Percentiles rank a stretch among this genome's conserved stretches.
Evolutionary conservation across 345 rosid species (phyloP).

Genomic region (Lagerstroemia speciosa): DNA sequence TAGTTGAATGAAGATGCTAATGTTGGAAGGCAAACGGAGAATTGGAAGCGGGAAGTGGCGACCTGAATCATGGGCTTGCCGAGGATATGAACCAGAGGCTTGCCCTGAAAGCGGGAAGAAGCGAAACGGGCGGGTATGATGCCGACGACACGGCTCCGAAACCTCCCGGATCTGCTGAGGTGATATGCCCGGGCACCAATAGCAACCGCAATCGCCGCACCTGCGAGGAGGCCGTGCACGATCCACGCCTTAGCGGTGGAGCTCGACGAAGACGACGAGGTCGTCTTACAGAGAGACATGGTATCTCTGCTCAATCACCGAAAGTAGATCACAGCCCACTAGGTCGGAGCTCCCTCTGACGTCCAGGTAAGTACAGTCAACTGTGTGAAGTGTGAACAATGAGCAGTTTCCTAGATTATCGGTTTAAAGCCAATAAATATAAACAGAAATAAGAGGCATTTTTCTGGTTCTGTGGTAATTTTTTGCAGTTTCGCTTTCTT

Average conservation of each 20-base stretch:
- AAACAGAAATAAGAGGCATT: too few relatives aligned
- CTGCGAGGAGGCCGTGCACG: conserved; percentile 57
- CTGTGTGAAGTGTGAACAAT: too few relatives aligned
- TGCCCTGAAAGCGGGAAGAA: conserved; percentile 85
- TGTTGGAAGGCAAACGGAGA: background rate
- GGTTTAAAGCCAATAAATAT: too few relatives aligned
- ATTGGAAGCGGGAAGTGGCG: conserved; percentile 5
- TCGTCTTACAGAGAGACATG: conserved; percentile 25
- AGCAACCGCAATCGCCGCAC: conserved; percentile 59
- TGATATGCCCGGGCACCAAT: conserved; percentile 56
- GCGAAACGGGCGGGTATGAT: conserved; percentile 93
- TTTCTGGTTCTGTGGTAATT: too few relatives aligned
- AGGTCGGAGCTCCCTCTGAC: background rate
- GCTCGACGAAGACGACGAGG: conserved; percentile 24
- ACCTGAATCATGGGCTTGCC: conserved; percentile 99
- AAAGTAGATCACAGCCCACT: background rate
- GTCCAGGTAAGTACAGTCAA: too few relatives aligned
- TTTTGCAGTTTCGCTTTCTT: too few relatives aligned
- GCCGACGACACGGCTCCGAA: conserved; percentile 80
- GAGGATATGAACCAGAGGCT: conserved; percentile 75
- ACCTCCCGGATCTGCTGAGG: conserved; percentile 40
- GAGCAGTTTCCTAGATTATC: too few relatives aligned
- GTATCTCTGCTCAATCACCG: conserved; percentile 6
- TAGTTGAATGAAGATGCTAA: background rate
- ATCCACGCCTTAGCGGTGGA: conserved; percentile 54